These are phyloP conservation scores for Trichomonascus vanleenenianus DNA, from an alignment of 805 yeast species.

Conservation along the genomic window DNA sequence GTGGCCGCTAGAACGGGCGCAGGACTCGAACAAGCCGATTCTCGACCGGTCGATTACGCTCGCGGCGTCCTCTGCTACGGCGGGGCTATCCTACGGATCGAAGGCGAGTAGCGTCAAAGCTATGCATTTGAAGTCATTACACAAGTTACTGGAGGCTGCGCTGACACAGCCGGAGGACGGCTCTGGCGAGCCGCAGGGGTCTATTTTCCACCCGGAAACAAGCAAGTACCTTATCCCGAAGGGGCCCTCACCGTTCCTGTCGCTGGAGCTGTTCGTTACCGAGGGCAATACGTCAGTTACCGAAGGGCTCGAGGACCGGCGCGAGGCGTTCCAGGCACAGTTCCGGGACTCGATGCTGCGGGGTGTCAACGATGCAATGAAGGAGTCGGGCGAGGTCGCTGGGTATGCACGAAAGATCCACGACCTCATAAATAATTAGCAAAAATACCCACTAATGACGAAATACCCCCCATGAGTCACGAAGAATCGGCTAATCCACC, in stretches of 20 bases:
- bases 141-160: conserved; percentile 39
- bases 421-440: too few species aligned
- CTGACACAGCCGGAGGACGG: conserved; percentile 25
- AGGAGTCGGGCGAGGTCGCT: too few species aligned
- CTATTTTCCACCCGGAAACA: conserved; percentile 41
- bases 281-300: conserved; percentile 23
- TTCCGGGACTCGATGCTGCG: conserved; percentile 18
- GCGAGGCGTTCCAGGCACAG: conserved; percentile 21
- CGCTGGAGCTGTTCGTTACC: conserved; percentile 49
- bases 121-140: conserved; percentile 32
- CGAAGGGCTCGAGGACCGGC: conserved; percentile 11
- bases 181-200: conserved; percentile 6
- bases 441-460: too few species aligned
- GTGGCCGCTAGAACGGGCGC: conserved; percentile 47
- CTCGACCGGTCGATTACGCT: conserved; percentile 15
- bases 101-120: conserved; percentile 17
- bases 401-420: too few species aligned
- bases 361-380: conserved; percentile 12
- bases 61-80: conserved; percentile 29
- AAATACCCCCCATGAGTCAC: conserved; percentile 30
- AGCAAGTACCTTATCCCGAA: conserved; percentile 45
- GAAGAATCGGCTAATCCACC: too few species aligned
- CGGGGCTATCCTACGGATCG: conserved; percentile 23
- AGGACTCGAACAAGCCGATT: conserved; percentile 11
- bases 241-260: conserved; percentile 55